phyloP scores from a whole-genome alignment of 1,284 basidiomycete genomes.

The Golubevia pallescens region DNA sequence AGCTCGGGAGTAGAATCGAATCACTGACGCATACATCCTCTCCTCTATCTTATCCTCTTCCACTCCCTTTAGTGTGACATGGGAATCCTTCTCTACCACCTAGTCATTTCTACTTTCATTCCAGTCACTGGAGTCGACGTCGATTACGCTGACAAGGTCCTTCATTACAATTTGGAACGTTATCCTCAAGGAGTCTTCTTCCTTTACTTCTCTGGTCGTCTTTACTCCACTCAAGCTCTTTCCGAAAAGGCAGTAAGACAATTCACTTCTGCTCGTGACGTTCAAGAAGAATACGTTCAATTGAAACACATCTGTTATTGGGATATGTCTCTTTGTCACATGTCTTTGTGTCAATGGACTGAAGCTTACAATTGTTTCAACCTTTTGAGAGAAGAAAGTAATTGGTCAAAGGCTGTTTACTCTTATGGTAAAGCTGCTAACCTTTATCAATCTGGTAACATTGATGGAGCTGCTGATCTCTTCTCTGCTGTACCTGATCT shows the following conservation, averaged over 20 bases:
- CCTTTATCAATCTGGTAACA: constrained; percentile 33
- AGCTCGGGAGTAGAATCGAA: too few relatives aligned
- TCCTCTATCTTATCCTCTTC: too few relatives aligned
- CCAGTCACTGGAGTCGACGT: constrained; percentile 60
- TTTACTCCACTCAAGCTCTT: constrained; percentile 57
- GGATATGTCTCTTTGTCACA: constrained; percentile 58
- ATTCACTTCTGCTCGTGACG: constrained; percentile 48
- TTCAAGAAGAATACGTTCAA: constrained; percentile 60
- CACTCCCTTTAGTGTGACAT: constrained; percentile 51
- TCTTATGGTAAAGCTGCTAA: constrained; percentile 48
- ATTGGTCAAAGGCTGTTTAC: constrained; percentile 63
- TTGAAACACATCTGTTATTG: constrained; percentile 62
- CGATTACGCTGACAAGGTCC: constrained; percentile 55
- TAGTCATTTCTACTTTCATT: constrained; percentile 60
- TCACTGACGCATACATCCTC: constrained; percentile 32
- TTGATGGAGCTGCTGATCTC: constrained; percentile 29
- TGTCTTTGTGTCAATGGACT: constrained; percentile 49
- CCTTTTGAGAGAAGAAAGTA: constrained; percentile 50
- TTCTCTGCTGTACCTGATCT: constrained; percentile 38
- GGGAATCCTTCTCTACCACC: constrained; percentile 54
- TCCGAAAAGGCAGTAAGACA: constrained; percentile 47
- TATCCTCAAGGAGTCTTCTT: constrained; percentile 61
- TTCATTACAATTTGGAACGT: constrained; percentile 54
- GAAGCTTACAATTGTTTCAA: constrained; percentile 40
- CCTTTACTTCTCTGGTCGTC: constrained; percentile 62